These are phyloP conservation scores for Termitomyces sp. DNA, from an alignment of 768 basidiomycete genomes.

Conservation along the genomic window DNA sequence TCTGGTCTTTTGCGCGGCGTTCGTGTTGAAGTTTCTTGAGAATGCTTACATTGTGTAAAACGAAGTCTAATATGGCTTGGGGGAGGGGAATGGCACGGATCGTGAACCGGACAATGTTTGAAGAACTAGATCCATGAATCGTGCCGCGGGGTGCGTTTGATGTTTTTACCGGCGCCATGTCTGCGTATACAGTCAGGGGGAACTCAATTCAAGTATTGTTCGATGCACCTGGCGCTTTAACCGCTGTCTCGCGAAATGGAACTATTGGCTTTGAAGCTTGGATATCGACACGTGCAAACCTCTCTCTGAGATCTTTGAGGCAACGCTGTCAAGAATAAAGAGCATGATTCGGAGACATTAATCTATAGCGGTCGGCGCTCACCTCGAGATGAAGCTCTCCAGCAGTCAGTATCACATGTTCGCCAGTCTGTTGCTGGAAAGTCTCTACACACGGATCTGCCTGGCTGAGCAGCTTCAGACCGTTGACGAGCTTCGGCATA, in stretches of 20 bases:
- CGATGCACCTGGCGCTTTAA: constrained; percentile 63
- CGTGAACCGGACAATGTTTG: constrained; percentile 73
- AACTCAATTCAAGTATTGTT: not conserved
- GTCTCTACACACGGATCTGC: constrained; percentile 97
- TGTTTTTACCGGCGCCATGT: constrained; percentile 85
- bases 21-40: constrained; percentile 58
- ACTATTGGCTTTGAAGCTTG: constrained; percentile 95
- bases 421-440: constrained; percentile 95
- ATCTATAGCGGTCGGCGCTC: constrained; percentile 4
- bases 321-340: constrained; percentile 61
- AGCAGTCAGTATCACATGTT: constrained; percentile 94
- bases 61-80: constrained; percentile 61
- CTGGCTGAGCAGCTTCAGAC: constrained; percentile 85
- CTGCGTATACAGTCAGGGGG: constrained; percentile 30
- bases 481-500: constrained; percentile 83
- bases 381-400: constrained; percentile 97
- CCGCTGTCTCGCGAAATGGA: constrained; percentile 93
- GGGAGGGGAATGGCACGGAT: constrained; percentile 84
- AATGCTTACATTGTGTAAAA: constrained; percentile 64
- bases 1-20: constrained; percentile 25
- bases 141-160: constrained; percentile 71
- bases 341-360: not conserved
- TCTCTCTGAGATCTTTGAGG: constrained; percentile 90
- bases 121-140: constrained; percentile 60
- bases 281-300: constrained; percentile 91